Percentiles rank a stretch among this genome's conserved stretches.
phyloP scores from a whole-genome alignment of 2,329 filamentous ascomycete species.

The Colletotrichum tanaceti region DNA sequence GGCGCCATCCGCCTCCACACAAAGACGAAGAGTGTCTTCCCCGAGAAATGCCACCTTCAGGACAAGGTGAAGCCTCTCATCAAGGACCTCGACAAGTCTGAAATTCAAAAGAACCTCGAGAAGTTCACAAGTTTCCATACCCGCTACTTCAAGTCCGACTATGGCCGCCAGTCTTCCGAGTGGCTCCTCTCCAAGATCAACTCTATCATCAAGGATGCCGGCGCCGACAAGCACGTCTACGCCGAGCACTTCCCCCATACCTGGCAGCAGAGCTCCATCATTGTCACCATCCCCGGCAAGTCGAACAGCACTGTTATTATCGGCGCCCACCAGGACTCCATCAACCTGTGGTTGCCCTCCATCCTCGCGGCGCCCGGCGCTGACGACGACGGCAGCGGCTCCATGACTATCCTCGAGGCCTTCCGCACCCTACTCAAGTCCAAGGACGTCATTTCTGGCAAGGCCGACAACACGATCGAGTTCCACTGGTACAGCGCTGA shows the following conservation, averaged over 20 bases:
- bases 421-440: conserved; percentile 83
- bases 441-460: conserved; percentile 75
- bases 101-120: conserved; percentile 83
- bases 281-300: conserved; percentile 89
- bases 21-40: conserved; percentile 68
- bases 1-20: conserved; percentile 58
- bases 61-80: conserved; percentile 75
- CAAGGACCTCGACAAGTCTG: conserved; percentile 75
- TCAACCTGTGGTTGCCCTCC: conserved; percentile 90
- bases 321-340: conserved; percentile 93
- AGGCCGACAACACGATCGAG: conserved; percentile 87
- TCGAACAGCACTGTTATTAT: conserved; percentile 87
- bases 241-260: conserved; percentile 81
- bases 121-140: conserved; percentile 84
- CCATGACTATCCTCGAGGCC: conserved; percentile 93
- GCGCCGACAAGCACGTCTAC: conserved; percentile 73
- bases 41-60: conserved; percentile 72
- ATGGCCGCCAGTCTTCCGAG: conserved; percentile 84
- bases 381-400: conserved; percentile 94
- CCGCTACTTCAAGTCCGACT: conserved; percentile 82
- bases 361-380: conserved; percentile 88
- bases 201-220: conserved; percentile 75
- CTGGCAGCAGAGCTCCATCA: conserved; percentile 92
- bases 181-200: conserved; percentile 86
- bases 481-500: conserved; percentile 98